These are phyloP conservation scores for Davidsoniella eucalypti DNA, from an alignment of 2,329 filamentous ascomycete species.

Conservation along the genomic window DNA sequence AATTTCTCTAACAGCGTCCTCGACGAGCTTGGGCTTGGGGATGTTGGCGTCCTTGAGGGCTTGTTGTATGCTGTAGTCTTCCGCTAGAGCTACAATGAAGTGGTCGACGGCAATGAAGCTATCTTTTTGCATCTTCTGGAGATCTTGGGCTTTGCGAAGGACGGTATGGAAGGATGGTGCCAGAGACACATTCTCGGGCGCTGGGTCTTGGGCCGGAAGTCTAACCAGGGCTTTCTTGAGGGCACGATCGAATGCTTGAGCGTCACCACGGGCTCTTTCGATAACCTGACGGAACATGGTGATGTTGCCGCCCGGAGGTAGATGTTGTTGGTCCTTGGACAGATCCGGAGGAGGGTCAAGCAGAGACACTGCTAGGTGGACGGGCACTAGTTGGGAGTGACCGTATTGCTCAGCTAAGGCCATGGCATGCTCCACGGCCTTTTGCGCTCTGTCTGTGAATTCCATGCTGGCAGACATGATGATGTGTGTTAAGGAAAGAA, in stretches of 20 bases:
- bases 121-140: conserved; percentile 97
- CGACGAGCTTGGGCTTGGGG: conserved; percentile 77
- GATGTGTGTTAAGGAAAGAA: conserved; percentile 12
- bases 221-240: conserved; percentile 87
- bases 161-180: conserved; percentile 70
- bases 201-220: conserved; percentile 84
- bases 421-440: conserved; percentile 80
- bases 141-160: conserved; percentile 66
- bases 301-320: conserved; percentile 41
- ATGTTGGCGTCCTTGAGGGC: conserved; percentile 75
- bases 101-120: conserved; percentile 90
- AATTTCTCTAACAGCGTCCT: conserved; percentile 80
- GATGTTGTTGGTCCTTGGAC: conserved; percentile 72
- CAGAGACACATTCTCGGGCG: conserved; percentile 73
- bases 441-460: conserved; percentile 85
- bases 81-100: conserved; percentile 68
- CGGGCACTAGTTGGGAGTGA: conserved; percentile 76
- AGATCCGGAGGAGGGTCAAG: conserved; percentile 59
- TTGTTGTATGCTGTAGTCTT: conserved; percentile 58
- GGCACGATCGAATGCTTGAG: conserved; percentile 71
- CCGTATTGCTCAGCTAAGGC: conserved; percentile 74
- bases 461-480: conserved; percentile 66
- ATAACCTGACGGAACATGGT: conserved; percentile 93
- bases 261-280: conserved; percentile 83
- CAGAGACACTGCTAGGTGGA: conserved; percentile 75